These are phyloP conservation scores for Claviceps purpurea DNA, from an alignment of 2,329 filamentous ascomycete genomes.

Conservation along the genomic window DNA sequence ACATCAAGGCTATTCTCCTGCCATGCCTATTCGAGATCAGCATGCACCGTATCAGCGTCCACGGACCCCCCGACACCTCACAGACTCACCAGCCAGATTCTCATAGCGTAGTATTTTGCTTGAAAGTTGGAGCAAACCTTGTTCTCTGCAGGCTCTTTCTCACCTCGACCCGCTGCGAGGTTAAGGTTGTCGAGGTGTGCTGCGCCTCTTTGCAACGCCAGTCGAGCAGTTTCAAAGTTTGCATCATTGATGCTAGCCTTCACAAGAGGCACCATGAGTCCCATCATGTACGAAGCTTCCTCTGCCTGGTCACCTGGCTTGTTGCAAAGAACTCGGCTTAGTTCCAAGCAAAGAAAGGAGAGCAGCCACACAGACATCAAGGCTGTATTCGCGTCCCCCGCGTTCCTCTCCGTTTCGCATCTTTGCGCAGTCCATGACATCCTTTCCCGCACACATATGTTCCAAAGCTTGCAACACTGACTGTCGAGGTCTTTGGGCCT, in stretches of 20 bases:
- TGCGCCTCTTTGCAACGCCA: constrained; percentile 51
- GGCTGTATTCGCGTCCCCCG: constrained; percentile 13
- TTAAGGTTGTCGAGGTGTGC: not conserved
- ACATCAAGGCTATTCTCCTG: constrained; percentile 59
- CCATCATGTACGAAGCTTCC: constrained; percentile 45
- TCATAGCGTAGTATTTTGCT: constrained; percentile 51
- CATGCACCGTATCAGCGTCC: not conserved
- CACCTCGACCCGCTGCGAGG: constrained; percentile 1
- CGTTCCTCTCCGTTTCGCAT: constrained; percentile 7
- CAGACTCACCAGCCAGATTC: constrained; percentile 48
- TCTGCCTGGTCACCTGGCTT: constrained; percentile 14
- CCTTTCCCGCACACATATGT: constrained; percentile 43
- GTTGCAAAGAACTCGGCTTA: constrained; percentile 27
- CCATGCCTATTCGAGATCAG: constrained; percentile 46
- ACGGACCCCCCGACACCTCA: no score
- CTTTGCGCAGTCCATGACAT: constrained; percentile 11
- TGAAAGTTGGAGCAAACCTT: constrained; percentile 22
- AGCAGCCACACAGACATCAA: constrained; percentile 34
- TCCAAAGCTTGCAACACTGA: constrained; percentile 51
- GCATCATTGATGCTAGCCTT: constrained; percentile 31
- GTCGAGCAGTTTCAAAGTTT: constrained; percentile 44
- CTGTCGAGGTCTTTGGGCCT: constrained; percentile 33
- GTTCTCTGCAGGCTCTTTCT: not conserved
- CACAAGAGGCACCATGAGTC: constrained; percentile 55
- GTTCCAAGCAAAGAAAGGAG: constrained; percentile 54